Evolutionary conservation across 164 flowering plant genomes (phyloP).

Genomic region (Magnolia officinalis): DNA sequence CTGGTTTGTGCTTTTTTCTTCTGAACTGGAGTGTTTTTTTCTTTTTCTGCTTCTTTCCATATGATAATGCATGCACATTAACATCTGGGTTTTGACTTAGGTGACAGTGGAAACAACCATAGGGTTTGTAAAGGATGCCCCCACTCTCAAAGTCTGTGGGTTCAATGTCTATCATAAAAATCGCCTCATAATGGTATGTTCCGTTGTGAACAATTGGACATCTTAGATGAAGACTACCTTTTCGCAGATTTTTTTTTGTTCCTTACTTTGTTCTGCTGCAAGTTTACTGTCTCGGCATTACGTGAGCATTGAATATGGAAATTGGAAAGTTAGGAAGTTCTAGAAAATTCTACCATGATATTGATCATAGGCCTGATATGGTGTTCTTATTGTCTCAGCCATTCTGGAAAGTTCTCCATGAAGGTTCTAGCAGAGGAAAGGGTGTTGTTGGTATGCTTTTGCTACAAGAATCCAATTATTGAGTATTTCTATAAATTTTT

Average conservation of each 20-base stretch:
- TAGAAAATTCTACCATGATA: not conserved
- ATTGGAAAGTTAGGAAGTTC: not conserved
- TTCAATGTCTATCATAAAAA: conserved; percentile 90
- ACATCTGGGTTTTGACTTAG: conserved; percentile 28
- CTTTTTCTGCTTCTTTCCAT: not conserved
- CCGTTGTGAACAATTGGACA: not conserved
- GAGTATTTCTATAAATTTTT: conserved; percentile 7
- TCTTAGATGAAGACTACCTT: not conserved
- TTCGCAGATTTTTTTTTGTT: not conserved
- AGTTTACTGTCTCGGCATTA: not conserved
- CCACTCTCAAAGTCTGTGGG: conserved; percentile 51
- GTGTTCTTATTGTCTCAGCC: conserved; percentile 54
- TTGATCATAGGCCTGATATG: not conserved
- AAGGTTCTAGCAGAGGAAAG: conserved; percentile 42
- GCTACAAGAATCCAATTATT: not conserved
- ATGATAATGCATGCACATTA: not conserved
- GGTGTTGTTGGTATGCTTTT: conserved; percentile 70
- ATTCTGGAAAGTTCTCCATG: conserved; percentile 74
- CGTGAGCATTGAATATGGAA: not conserved
- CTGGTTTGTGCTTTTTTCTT: not conserved
- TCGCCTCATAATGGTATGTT: conserved; percentile 84
- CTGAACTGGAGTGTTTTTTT: not conserved
- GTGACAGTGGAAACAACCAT: conserved; percentile 55
- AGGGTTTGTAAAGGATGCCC: conserved; percentile 86
- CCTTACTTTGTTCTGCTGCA: not conserved